A percentile compares a stretch with the other conserved stretches of the same genome.
Evolutionary conservation across 331 rosid genomes (phyloP).

Genomic region (Ulmus americana): DNA sequence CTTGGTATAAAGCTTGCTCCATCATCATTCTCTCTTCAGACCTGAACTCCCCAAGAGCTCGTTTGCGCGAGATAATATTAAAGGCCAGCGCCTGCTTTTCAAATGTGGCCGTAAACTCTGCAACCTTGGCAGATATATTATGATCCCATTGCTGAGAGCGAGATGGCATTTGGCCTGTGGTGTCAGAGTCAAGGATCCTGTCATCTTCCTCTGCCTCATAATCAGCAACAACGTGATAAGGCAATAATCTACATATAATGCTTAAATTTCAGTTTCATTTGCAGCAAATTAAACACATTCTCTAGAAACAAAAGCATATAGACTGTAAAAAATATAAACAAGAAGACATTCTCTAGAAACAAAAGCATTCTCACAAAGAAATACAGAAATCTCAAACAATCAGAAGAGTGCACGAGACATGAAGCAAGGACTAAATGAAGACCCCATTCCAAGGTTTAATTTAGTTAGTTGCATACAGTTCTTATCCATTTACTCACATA

Average conservation of each 20-base stretch:
- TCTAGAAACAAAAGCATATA: not conserved
- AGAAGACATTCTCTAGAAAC: not conserved
- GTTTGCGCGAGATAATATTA: conserved; percentile 76
- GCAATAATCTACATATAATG: conserved; percentile 54
- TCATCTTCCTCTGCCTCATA: conserved; percentile 99
- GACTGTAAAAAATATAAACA: not conserved
- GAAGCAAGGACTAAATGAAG: not conserved
- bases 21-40: conserved; percentile 95
- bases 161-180: conserved; percentile 82
- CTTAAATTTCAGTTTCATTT: not conserved
- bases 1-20: conserved; percentile 91
- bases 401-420: not conserved
- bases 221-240: conserved; percentile 97
- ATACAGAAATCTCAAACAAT: not conserved
- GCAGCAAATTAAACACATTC: conserved; percentile 1
- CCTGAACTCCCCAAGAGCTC: conserved; percentile 79
- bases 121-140: conserved; percentile 79
- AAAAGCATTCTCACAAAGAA: not conserved
- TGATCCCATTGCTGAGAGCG: conserved; percentile 99
- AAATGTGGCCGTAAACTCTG: conserved; percentile 84
- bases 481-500: not conserved
- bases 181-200: conserved; percentile 91
- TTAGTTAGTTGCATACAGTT: not conserved
- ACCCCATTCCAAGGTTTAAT: not conserved
- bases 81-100: conserved; percentile 95